Evolutionary conservation across 805 yeast species (phyloP), one percentile per base, ranked within the genome.

Genomic region (Candida ponderosae): DNA sequence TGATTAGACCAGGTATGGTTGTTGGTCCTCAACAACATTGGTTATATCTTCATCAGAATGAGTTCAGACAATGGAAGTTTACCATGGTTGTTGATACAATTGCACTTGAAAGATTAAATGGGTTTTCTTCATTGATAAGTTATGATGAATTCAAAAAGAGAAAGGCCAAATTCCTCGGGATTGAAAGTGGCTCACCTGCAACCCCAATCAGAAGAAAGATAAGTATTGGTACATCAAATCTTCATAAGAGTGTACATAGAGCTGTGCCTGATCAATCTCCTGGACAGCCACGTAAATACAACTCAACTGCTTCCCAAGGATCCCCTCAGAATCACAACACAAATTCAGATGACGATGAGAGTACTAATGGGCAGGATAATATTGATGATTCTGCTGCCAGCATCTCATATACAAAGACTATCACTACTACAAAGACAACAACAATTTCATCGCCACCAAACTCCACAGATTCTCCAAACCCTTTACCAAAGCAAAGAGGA

Each of bases 1-100:
- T 93, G 75, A 72, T 93, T 44, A 76, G 98, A 48, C 98, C 98
- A 0, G 98, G 98, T 31, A 93, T 93, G 98, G 97, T 93, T n/a
- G 98, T 93, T 23, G 98, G 98, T 0, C 98, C 98, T 2, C 98
- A 93, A 60, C 98, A 93, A 58, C 98, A 93, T 64, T 93, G 98
- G 98, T 70, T 93, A 41, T 93, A 93, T 55, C 71, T 93, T 45
- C 96, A 93, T 57, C 98, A 93, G 60, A 81, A 87, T 59, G 96
- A 89, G 48, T 93, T 93, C 60, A 73, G 97, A 52, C 96, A 88
- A 52, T 93, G 98, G 97, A 75, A 87, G 58, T 85, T 80, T 50
- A 87, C 96, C 10, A 88, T 84, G 95, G 79, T 79, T 16, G 55
- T 88, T 26, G 87, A 87, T 42, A 72, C 73, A 40, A 58, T 72